A percentile compares a stretch with the other conserved stretches of the same genome.
Conservation (phyloP, 2,329 filamentous ascomycete species). For the Colletotrichum aenigma region DNA sequence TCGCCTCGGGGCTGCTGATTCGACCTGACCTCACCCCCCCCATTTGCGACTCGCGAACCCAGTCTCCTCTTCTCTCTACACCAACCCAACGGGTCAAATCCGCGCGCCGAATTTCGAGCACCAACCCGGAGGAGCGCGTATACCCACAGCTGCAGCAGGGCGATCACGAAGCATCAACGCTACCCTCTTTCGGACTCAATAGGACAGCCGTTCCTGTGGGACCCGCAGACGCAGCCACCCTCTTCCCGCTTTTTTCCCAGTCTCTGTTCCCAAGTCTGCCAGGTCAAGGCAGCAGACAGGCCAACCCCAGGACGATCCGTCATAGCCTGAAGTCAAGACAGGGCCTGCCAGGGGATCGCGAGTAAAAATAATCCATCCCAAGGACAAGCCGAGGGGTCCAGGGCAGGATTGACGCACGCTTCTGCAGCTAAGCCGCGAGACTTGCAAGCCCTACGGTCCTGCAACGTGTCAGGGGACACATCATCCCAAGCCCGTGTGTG, state of each 20-base stretch:
- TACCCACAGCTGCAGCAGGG: constrained; percentile 21
- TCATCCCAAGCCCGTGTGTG: constrained; percentile 60
- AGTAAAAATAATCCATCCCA: constrained; percentile 31
- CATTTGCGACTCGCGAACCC: constrained; percentile 7
- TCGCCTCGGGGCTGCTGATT: constrained; percentile 13
- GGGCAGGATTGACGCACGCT: constrained; percentile 57
- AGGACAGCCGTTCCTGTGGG: constrained; percentile 30
- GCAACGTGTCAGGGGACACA: constrained; percentile 69
- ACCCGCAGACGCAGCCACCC: constrained; percentile 41
- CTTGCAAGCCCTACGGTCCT: constrained; percentile 59
- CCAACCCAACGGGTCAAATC: not conserved
- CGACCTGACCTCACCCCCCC: constrained; percentile 8
- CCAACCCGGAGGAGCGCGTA: constrained; percentile 18
- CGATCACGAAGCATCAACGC: constrained; percentile 21
- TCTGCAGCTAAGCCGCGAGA: constrained; percentile 58
- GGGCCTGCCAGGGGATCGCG: constrained; percentile 34
- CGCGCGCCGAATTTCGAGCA: constrained; percentile 14
- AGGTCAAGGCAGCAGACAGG: constrained; percentile 29
- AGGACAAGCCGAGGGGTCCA: constrained; percentile 9
- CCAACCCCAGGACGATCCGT: constrained; percentile 31
- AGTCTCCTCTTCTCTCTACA: not conserved
- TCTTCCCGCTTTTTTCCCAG: constrained; percentile 28
- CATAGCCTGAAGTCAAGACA: constrained; percentile 48
- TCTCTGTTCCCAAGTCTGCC: constrained; percentile 25
- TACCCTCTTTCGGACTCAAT: constrained; percentile 11